Evolutionary conservation across 2,329 filamentous ascomycete species (phyloP).

Genomic region (Elsinoe necatrix): DNA sequence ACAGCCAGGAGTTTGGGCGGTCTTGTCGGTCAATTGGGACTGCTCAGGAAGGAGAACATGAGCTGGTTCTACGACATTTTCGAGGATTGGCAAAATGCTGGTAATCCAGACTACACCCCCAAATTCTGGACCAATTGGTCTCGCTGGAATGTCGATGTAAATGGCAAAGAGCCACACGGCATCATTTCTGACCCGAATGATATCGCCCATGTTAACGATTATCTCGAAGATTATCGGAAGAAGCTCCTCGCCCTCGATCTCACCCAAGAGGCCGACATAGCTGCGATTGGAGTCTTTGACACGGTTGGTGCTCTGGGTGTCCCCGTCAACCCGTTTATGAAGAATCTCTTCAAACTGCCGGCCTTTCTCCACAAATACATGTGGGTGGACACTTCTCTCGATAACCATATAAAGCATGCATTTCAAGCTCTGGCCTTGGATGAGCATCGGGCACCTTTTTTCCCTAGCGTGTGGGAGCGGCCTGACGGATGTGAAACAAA

Average conservation of each 20-base stretch:
- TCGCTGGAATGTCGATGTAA: slow-evolving; percentile 13
- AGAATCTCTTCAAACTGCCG: slow-evolving; percentile 22
- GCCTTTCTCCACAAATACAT: slow-evolving; percentile 26
- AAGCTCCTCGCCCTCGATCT: slow-evolving; percentile 17
- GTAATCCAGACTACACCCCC: slow-evolving; percentile 18
- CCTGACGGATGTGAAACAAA: slow-evolving; percentile 25
- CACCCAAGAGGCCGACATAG: slow-evolving; percentile 29
- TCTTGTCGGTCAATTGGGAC: slow-evolving; percentile 35
- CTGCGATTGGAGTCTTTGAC: slow-evolving; percentile 42
- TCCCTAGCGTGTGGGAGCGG: slow-evolving; percentile 43
- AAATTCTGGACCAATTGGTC: slow-evolving; percentile 17
- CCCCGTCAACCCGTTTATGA: slow-evolving; percentile 28
- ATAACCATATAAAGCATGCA: slow-evolving; percentile 41
- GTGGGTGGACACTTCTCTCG: slow-evolving; percentile 30
- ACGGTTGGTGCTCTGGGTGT: slow-evolving; percentile 38
- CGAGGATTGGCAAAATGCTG: slow-evolving; percentile 26
- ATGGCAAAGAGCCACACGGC: not conserved
- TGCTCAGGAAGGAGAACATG: slow-evolving; percentile 28
- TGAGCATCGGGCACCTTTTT: slow-evolving; percentile 44
- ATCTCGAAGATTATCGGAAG: slow-evolving; percentile 18
- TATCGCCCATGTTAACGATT: slow-evolving; percentile 13
- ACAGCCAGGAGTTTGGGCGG: slow-evolving; percentile 34
- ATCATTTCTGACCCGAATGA: slow-evolving; percentile 14
- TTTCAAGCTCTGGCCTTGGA: slow-evolving; percentile 50
- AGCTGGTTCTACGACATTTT: slow-evolving; percentile 24